A percentile compares a stretch with the other conserved stretches of the same genome.
Conservation (phyloP, 2,329 filamentous ascomycete species). For the Ascochyta viciae-villosae region DNA sequence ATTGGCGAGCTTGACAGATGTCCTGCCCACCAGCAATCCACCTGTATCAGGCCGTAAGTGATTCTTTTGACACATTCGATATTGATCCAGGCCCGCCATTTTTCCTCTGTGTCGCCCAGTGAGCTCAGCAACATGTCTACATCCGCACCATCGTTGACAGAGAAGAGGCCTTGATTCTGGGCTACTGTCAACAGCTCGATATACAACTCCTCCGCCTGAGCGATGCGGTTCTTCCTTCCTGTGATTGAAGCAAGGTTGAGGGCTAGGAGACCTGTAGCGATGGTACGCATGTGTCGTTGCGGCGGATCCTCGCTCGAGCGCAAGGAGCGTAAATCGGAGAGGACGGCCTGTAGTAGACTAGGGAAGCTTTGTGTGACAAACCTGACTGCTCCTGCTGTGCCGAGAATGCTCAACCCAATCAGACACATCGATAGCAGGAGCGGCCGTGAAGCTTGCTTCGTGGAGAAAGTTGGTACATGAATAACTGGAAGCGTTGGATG, state of each 20-base stretch:
- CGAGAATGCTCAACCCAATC: constrained; percentile 60
- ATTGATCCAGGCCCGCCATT: constrained; percentile 62
- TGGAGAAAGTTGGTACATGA: constrained; percentile 61
- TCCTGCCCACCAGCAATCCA: constrained; percentile 58
- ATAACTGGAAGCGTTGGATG: constrained; percentile 62
- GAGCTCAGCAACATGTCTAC: constrained; percentile 53
- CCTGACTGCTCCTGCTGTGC: constrained; percentile 58
- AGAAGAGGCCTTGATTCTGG: constrained; percentile 60
- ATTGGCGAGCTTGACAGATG: constrained; percentile 58
- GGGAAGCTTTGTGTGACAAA: constrained; percentile 59
- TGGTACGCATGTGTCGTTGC: constrained; percentile 54
- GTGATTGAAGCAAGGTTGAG: constrained; percentile 59
- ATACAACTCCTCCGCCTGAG: constrained; percentile 60
- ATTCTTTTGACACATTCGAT: constrained; percentile 60
- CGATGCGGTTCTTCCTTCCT: constrained; percentile 53
- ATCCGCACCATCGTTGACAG: constrained; percentile 51
- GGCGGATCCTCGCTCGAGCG: constrained; percentile 50
- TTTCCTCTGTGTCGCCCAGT: constrained; percentile 53
- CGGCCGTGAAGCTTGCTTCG: constrained; percentile 55
- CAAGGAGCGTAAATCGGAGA: constrained; percentile 53
- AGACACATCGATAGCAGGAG: constrained; percentile 61
- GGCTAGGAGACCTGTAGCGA: constrained; percentile 58
- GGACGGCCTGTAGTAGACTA: constrained; percentile 49
- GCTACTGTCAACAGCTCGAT: constrained; percentile 58
- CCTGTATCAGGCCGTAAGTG: constrained; percentile 56